Conservation (phyloP, 139 green algal species). For the Edaphochlamys debaryana region DNA sequence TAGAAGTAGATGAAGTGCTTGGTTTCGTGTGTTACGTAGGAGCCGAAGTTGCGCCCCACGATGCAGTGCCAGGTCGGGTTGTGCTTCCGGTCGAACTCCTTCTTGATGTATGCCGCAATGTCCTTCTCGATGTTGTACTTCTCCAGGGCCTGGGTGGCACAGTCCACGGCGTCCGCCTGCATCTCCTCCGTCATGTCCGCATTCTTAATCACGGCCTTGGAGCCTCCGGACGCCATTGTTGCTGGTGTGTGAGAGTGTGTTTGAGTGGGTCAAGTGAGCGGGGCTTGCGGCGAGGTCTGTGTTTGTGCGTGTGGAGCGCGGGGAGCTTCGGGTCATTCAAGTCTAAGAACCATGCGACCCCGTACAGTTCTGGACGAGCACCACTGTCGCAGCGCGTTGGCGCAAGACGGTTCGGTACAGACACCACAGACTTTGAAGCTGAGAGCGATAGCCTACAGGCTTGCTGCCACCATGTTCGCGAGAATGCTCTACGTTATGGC, state of each 20-base stretch:
- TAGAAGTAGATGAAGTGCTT: conserved; percentile 99
- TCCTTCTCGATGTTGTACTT: conserved; percentile 99
- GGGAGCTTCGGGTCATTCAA: too few species aligned
- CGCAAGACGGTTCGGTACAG: too few species aligned
- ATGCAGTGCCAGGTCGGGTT: conserved; percentile 99
- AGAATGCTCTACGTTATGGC: too few species aligned
- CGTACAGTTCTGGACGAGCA: too few species aligned
- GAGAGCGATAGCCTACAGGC: too few species aligned
- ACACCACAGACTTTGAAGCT: too few species aligned
- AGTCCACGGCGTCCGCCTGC: conserved; percentile 93
- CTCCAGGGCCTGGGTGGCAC: conserved; percentile 90
- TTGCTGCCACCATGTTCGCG: too few species aligned
- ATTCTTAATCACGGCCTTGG: conserved; percentile 91
- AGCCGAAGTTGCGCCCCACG: conserved; percentile 97
- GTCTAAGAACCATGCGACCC: too few species aligned
- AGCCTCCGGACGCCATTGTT: conserved; percentile 35
- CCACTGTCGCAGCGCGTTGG: too few species aligned
- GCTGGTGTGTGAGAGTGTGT: neutral
- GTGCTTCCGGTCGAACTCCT: conserved; percentile 99
- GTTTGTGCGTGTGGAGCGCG: neutral
- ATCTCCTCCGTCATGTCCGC: conserved; percentile 98
- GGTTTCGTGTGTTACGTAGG: conserved; percentile 98
- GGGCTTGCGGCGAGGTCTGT: neutral
- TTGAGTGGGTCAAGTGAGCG: neutral
- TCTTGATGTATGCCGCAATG: conserved; percentile 98